Percentiles rank a stretch among this genome's conserved stretches.
phyloP scores from a whole-genome alignment of 768 basidiomycete genomes.

The Goffeauzyma gilvescens region DNA sequence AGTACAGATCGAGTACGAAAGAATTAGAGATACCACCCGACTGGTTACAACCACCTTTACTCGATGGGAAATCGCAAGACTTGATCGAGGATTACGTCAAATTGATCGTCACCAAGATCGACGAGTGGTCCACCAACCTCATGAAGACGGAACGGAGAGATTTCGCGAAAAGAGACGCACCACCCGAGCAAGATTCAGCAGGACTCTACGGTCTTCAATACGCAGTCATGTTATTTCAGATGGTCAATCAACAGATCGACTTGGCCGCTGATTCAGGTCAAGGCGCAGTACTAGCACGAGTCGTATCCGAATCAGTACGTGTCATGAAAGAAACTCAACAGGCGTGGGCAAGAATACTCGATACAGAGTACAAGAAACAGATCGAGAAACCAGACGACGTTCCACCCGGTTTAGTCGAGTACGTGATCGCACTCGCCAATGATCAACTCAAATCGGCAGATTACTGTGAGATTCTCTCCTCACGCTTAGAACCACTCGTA shows the following conservation, averaged over 20 bases:
- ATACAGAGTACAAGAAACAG: constrained; percentile 69
- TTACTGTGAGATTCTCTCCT: constrained; percentile 67
- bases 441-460: constrained; percentile 95
- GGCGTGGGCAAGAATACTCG: constrained; percentile 67
- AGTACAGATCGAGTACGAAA: constrained; percentile 87
- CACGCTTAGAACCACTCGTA: constrained; percentile 72
- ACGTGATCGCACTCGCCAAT: constrained; percentile 88
- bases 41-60: constrained; percentile 66
- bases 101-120: constrained; percentile 80
- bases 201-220: constrained; percentile 80
- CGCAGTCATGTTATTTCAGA: constrained; percentile 87
- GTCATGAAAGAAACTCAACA: constrained; percentile 77
- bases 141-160: constrained; percentile 77
- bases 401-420: constrained; percentile 76
- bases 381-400: constrained; percentile 54
- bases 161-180: constrained; percentile 61
- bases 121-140: constrained; percentile 87
- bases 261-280: constrained; percentile 89
- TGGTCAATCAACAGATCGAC: constrained; percentile 84
- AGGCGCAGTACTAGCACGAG: constrained; percentile 74
- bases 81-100: constrained; percentile 90
- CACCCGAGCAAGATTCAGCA: constrained; percentile 74
- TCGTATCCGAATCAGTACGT: constrained; percentile 68
- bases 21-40: constrained; percentile 69
- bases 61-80: constrained; percentile 81